Evolutionary conservation across 1,284 basidiomycete genomes (phyloP).

Genomic region (Termitomyces sp.): DNA sequence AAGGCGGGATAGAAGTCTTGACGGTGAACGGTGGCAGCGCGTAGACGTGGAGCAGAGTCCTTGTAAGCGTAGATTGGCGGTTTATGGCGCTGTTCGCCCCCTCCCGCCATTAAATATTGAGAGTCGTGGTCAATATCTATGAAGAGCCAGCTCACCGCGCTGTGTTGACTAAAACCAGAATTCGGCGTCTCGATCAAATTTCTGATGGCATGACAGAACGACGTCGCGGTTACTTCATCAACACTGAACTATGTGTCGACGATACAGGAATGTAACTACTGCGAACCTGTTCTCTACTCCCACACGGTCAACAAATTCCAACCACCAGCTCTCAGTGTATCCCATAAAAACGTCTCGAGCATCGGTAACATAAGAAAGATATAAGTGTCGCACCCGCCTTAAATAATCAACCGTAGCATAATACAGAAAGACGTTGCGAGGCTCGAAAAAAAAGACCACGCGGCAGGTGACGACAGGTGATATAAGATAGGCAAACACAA

Average conservation of each 20-base stretch:
- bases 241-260: too few species aligned
- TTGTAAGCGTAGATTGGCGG: constrained; percentile 18
- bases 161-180: background rate
- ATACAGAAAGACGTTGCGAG: constrained; percentile 4
- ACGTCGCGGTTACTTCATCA: background rate
- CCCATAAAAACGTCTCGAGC: constrained; percentile 9
- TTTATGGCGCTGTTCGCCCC: constrained; percentile 17
- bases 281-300: constrained; percentile 1
- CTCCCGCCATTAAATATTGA: constrained; percentile 12
- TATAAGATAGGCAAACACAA: constrained; percentile 14
- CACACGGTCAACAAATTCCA: constrained; percentile 8
- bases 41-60: constrained; percentile 15
- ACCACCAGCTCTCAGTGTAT: constrained; percentile 3
- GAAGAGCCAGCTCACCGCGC: background rate
- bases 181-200: background rate
- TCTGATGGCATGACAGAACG: background rate
- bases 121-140: background rate
- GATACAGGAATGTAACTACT: background rate
- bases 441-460: background rate
- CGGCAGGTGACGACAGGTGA: constrained; percentile 14
- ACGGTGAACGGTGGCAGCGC: constrained; percentile 14
- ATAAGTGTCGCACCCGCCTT: constrained; percentile 13
- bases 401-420: constrained; percentile 19
- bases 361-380: constrained; percentile 12
- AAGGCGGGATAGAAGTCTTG: constrained; percentile 13